Base-by-base conservation (phyloP, 805 yeast species). In the Candida gorgasii region DNA sequence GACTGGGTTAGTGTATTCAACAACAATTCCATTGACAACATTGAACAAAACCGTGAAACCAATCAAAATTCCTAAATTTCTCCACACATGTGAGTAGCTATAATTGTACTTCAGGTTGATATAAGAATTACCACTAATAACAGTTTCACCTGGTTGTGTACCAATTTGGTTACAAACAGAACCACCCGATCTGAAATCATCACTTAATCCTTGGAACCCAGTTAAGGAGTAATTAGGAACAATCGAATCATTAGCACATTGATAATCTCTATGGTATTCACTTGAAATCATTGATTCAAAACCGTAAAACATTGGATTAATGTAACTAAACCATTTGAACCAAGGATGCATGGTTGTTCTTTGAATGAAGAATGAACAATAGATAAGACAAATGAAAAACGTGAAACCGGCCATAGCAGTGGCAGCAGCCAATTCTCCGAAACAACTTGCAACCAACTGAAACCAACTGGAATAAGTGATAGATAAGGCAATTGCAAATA, bases 41-140 rank as follows among this genome's bases (percentile, higher is more conserved):
- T 69, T 69, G 48, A 73, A 72, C 20, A 22, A 13, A 4, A 67
- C 48, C 43, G 70, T 59, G 52, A 69, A 81, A 2, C 75, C 86
- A 54, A 79, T 58, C 44, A 76, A 45, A 44, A 83, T 76, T 55
- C 89, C 95, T 43, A 82, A 72, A 59, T 87, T 84, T 67, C 95
- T 79, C 95, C 95, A 87, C 36, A 76, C 72, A 59, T 87, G 86
- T 14, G 62, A 49, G 53, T 73, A 79, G 15, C 57, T 57, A 67
- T 82, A 87, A 28, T 61, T 55, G 61, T 62, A 86, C 4, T 79
- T 58, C 4, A 51, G 53, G 5, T 49, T 46, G 43, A 86, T 50
- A 54, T 83, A 87, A 23, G 58, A 61, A 48, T 80, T 78, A 50
- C 95, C 95, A 18, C 59, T 52, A 36, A 86, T 85, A 37, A 49